Evolutionary conservation across 2,329 filamentous ascomycete genomes (phyloP).

Genomic region (Sphaerulina populicola): DNA sequence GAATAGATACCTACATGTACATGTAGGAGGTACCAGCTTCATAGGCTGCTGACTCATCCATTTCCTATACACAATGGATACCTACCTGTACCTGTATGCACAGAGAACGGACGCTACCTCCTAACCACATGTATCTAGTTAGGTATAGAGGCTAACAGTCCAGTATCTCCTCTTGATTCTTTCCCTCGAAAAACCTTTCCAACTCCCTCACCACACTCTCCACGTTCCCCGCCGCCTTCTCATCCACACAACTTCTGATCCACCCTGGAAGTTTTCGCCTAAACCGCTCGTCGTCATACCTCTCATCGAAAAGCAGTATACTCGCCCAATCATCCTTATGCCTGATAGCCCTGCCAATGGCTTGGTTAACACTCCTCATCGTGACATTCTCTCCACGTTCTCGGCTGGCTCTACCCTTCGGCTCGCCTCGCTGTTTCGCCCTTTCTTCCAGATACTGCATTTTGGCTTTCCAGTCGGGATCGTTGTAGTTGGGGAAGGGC

Average conservation of each 20-base stretch:
- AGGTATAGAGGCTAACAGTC: too few species aligned
- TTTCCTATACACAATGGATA: too few species aligned
- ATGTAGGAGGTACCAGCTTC: too few species aligned
- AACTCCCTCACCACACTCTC: slow-evolving; percentile 11
- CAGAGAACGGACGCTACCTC: too few species aligned
- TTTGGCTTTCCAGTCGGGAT: slow-evolving; percentile 87
- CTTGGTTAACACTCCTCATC: slow-evolving; percentile 96
- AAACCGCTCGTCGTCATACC: slow-evolving; percentile 69
- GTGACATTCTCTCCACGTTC: slow-evolving; percentile 92
- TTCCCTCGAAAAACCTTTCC: slow-evolving; percentile 10
- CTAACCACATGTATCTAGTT: too few species aligned
- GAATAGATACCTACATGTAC: too few species aligned
- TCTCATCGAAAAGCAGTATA: slow-evolving; percentile 73
- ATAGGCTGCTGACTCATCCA: too few species aligned
- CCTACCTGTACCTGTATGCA: too few species aligned
- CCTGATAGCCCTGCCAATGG: slow-evolving; percentile 83
- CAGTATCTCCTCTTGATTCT: too few species aligned
- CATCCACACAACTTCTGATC: slow-evolving; percentile 50
- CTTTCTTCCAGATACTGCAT: slow-evolving; percentile 73
- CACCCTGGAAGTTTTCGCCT: slow-evolving; percentile 74
- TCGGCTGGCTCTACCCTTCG: slow-evolving; percentile 48
- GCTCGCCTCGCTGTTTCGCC: slow-evolving; percentile 32
- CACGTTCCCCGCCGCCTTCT: slow-evolving; percentile 1
- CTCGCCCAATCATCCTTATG: slow-evolving; percentile 83
- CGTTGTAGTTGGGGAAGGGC: slow-evolving; percentile 83